Percentiles rank a stretch among this genome's conserved stretches.
Conservation (phyloP, 371 early-diverging fungal species). For the Dipsacomyces acuminosporus region DNA sequence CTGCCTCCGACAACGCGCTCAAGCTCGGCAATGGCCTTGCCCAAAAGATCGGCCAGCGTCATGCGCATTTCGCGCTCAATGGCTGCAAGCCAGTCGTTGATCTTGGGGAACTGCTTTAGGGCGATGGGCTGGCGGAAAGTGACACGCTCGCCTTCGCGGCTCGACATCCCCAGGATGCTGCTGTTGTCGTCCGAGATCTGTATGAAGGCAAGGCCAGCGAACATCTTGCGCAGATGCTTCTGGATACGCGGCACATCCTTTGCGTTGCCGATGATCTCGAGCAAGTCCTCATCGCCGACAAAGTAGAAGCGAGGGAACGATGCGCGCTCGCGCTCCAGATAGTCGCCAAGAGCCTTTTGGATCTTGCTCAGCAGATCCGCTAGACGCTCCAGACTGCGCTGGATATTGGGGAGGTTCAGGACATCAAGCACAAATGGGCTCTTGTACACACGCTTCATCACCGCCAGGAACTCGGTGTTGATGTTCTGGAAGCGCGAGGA, state of each 20-base stretch:
- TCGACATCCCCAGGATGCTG: slow-evolving; percentile 77
- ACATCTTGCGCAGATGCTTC: slow-evolving; percentile 98
- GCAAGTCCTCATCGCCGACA: slow-evolving; percentile 98
- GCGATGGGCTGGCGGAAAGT: slow-evolving; percentile 73
- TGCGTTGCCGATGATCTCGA: slow-evolving; percentile 98
- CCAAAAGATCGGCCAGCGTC: slow-evolving; percentile 73
- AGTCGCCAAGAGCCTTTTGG: slow-evolving; percentile 97
- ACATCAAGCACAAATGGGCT: slow-evolving; percentile 94
- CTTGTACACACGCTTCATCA: slow-evolving; percentile 98
- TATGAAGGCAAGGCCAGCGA: slow-evolving; percentile 92
- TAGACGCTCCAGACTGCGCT: slow-evolving; percentile 91
- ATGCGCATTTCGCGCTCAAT: slow-evolving; percentile 90
- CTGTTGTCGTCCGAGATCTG: slow-evolving; percentile 70
- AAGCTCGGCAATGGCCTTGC: slow-evolving; percentile 59
- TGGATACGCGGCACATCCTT: slow-evolving; percentile 93
- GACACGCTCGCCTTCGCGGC: slow-evolving; percentile 91
- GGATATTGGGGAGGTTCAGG: slow-evolving; percentile 85
- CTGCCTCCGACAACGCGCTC: slow-evolving; percentile 4
- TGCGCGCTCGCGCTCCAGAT: slow-evolving; percentile 92
- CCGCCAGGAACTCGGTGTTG: slow-evolving; percentile 92
- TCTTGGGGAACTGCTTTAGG: slow-evolving; percentile 77
- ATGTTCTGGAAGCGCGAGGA: slow-evolving; percentile 92
- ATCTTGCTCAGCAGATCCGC: slow-evolving; percentile 90
- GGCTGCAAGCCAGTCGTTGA: slow-evolving; percentile 96
- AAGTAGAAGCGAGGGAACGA: slow-evolving; percentile 99